Percentiles rank a stretch among this genome's conserved stretches.
Conservation (phyloP, 371 early-diverging fungal species). For the Smittium culicis region DNA sequence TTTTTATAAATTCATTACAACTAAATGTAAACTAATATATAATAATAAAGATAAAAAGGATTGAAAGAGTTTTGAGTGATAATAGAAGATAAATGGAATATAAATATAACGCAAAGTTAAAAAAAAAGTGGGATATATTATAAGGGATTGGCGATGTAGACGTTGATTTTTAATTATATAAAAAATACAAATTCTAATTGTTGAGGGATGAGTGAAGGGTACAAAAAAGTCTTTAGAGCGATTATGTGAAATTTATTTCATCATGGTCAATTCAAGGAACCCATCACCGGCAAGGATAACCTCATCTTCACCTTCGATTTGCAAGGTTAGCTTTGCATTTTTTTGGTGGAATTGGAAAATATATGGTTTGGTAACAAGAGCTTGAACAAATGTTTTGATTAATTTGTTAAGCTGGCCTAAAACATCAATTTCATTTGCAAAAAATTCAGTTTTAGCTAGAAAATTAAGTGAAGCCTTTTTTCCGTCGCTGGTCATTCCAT, state of each 20-base stretch:
- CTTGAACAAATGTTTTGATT: conserved; percentile 73
- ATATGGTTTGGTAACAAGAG: conserved; percentile 83
- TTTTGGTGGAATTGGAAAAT: conserved; percentile 76
- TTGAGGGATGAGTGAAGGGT: no score
- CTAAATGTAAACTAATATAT: no score
- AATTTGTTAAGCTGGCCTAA: conserved; percentile 77
- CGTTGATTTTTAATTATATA: no score
- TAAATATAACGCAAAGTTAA: no score
- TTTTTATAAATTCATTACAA: no score
- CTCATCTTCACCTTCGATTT: conserved; percentile 51
- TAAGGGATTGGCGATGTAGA: no score
- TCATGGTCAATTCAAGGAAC: conserved; percentile 46
- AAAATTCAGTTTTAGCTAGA: conserved; percentile 40
- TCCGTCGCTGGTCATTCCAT: conserved; percentile 55
- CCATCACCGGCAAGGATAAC: conserved; percentile 40
- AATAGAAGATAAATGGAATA: no score
- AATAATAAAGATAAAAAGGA: no score
- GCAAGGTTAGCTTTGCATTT: conserved; percentile 35
- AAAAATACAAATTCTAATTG: no score
- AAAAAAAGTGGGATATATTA: no score
- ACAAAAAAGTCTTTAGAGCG: no score
- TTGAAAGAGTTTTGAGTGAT: no score
- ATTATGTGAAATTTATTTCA: conserved; percentile 17
- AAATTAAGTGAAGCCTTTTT: conserved; percentile 48
- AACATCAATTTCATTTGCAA: conserved; percentile 70